Base-by-base conservation (phyloP, 1,284 basidiomycete genomes). In the Microbotryum scabiosae region DNA sequence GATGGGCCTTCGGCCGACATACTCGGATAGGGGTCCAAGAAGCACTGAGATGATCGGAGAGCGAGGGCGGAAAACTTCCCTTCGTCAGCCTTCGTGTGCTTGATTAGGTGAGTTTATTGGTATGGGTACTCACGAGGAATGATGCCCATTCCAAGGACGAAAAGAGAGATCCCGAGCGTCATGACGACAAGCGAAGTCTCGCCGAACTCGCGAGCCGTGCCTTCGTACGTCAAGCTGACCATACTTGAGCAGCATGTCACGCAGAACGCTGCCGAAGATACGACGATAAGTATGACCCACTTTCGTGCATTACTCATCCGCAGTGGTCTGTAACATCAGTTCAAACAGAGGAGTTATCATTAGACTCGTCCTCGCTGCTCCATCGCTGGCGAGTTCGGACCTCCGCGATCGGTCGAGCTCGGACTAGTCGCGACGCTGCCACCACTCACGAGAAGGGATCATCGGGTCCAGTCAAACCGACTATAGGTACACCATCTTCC, bases 201-300 rank as follows among this genome's bases (percentile, higher is more conserved):
- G 59, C 79, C 75, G 64, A 88, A 86, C 10, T 84, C 81, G 21
- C 70, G 63, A 46, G 82, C 78, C 50, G 87, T 77, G 0, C 82
- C 84, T 0, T 72, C 71, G 72, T 89, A 86, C 0, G 86, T 83
- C 64, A 84, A 83, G 82, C 78, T 54, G 45, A 64, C 57, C 76
- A 87, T 80, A 5, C 84, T 85, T 0, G 85, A 87, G 21, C 83
- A 81, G 71, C 83, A 86, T 0, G 87, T 84, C 14, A 83, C 84
- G 68, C 50, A 51, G 23, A 54, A 49, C 9, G 46, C 28, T 4
- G 45, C 56, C 5, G 16, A n/a, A 3, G 60, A 62, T 6, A 62
- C 47, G 47, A 60, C 23, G n/a, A 41, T 16, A 6, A 57, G 57
- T 46, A 59, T 61, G 9, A 52, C 9, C 65, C 67, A 69, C 4